phyloP scores from a whole-genome alignment of 345 rosid species.

The Mangifera indica region DNA sequence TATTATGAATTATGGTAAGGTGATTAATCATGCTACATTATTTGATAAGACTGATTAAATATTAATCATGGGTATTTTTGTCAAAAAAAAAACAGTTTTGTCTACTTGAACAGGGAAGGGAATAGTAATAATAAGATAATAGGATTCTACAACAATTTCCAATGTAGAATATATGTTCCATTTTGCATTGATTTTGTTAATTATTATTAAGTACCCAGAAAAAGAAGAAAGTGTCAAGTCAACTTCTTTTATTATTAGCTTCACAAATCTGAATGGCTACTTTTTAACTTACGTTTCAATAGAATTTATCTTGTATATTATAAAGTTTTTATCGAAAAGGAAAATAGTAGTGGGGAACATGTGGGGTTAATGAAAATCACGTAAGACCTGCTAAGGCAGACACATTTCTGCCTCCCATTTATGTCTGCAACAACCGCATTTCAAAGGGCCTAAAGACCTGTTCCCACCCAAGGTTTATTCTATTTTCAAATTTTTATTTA shows the following conservation, averaged over 20 bases:
- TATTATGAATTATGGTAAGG: not conserved
- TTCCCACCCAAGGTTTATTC: too few relatives aligned
- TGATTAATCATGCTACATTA: not conserved
- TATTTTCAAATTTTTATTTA: too few relatives aligned
- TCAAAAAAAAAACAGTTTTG: too few relatives aligned
- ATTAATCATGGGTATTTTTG: conserved; percentile 7
- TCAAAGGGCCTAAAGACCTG: too few relatives aligned
- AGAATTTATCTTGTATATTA: not conserved
- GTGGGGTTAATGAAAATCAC: conserved; percentile 49
- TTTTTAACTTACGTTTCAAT: not conserved
- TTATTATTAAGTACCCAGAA: too few relatives aligned
- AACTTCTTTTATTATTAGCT: not conserved
- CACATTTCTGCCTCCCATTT: conserved; percentile 23
- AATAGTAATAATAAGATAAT: not conserved
- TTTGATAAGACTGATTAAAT: too few relatives aligned
- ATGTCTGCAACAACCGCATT: conserved; percentile 5
- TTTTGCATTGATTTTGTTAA: not conserved
- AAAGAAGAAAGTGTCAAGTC: too few relatives aligned
- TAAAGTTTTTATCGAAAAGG: not conserved
- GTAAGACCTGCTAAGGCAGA: conserved; percentile 30
- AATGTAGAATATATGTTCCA: conserved; percentile 5
- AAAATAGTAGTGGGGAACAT: conserved; percentile 26
- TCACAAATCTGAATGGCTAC: conserved; percentile 1
- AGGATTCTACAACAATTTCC: conserved; percentile 12
- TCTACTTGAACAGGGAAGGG: too few relatives aligned